phyloP scores from a whole-genome alignment of 2,329 filamentous ascomycete genomes.

The Alternaria sp. region DNA sequence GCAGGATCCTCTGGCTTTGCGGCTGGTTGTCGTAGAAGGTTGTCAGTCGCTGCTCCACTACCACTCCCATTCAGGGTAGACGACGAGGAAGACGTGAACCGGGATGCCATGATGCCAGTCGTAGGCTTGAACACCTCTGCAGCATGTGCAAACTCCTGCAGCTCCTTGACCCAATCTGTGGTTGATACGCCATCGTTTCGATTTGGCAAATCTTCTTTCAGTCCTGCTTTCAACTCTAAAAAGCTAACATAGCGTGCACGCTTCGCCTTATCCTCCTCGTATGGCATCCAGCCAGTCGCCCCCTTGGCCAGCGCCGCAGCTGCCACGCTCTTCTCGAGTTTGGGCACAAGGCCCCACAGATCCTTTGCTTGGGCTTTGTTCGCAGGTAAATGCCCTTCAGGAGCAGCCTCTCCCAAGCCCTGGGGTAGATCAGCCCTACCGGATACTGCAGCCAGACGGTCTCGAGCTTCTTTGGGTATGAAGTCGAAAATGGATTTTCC shows the following conservation, averaged over 20 bases:
- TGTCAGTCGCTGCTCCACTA: slow-evolving; percentile 39
- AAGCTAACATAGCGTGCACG: slow-evolving; percentile 82
- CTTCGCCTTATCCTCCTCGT: slow-evolving; percentile 83
- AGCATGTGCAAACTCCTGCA: slow-evolving; percentile 78
- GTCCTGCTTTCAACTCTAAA: slow-evolving; percentile 77
- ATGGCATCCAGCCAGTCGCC: slow-evolving; percentile 77
- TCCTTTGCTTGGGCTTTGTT: slow-evolving; percentile 68
- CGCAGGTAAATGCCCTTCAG: slow-evolving; percentile 70
- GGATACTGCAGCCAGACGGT: slow-evolving; percentile 77
- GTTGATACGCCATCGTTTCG: slow-evolving; percentile 61
- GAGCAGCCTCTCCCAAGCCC: slow-evolving; percentile 76
- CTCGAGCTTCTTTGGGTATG: slow-evolving; percentile 78
- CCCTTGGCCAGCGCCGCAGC: slow-evolving; percentile 58
- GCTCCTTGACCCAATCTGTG: slow-evolving; percentile 82
- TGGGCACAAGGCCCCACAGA: slow-evolving; percentile 59
- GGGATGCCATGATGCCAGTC: slow-evolving; percentile 89
- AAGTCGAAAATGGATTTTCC: slow-evolving; percentile 97
- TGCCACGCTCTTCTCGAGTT: slow-evolving; percentile 53
- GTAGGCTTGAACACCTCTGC: slow-evolving; percentile 89
- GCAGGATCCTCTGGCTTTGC: slow-evolving; percentile 76
- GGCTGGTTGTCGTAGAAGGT: slow-evolving; percentile 58
- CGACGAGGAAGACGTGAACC: slow-evolving; percentile 74
- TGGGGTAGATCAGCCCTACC: slow-evolving; percentile 80
- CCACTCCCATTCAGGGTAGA: slow-evolving; percentile 40
- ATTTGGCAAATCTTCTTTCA: slow-evolving; percentile 65